These are phyloP conservation scores for Mychonastes homosphaera DNA, from an alignment of 139 green algal species.

Conservation along the genomic window DNA sequence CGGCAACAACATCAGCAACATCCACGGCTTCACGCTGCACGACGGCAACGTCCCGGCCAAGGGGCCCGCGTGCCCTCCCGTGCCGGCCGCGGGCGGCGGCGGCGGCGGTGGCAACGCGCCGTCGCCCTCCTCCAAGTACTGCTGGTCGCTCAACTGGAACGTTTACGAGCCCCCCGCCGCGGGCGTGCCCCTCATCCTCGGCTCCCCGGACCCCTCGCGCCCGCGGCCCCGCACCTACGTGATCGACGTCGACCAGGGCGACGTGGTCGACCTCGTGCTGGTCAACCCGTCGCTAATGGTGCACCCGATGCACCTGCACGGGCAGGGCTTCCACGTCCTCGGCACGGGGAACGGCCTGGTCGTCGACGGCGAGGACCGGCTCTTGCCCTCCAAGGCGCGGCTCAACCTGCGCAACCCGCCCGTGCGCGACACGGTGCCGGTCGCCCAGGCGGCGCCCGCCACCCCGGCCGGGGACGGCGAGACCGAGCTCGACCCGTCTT, in stretches of 20 bases:
- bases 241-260: not conserved
- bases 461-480: too few relatives aligned
- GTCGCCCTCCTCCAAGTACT: not conserved
- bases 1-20: not conserved
- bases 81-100: not conserved
- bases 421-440: slow-evolving; percentile 1
- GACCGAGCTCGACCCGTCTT: too few relatives aligned
- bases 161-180: not conserved
- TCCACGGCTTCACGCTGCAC: not conserved
- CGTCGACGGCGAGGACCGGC: not conserved
- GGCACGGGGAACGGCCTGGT: slow-evolving; percentile 5
- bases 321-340: slow-evolving; percentile 7
- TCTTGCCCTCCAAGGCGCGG: too few relatives aligned
- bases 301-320: slow-evolving; percentile 18
- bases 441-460: not conserved
- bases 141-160: slow-evolving; percentile 3
- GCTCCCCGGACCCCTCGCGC: not conserved
- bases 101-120: too few relatives aligned
- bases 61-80: not conserved
- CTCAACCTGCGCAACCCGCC: slow-evolving; percentile 14
- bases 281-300: slow-evolving; percentile 16
- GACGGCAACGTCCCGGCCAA: not conserved
- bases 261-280: slow-evolving; percentile 17
- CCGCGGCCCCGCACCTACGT: not conserved
- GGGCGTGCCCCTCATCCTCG: not conserved